These are phyloP conservation scores for Hypoxylon sp. DNA, from an alignment of 2,329 filamentous ascomycete species.

Conservation along the genomic window DNA sequence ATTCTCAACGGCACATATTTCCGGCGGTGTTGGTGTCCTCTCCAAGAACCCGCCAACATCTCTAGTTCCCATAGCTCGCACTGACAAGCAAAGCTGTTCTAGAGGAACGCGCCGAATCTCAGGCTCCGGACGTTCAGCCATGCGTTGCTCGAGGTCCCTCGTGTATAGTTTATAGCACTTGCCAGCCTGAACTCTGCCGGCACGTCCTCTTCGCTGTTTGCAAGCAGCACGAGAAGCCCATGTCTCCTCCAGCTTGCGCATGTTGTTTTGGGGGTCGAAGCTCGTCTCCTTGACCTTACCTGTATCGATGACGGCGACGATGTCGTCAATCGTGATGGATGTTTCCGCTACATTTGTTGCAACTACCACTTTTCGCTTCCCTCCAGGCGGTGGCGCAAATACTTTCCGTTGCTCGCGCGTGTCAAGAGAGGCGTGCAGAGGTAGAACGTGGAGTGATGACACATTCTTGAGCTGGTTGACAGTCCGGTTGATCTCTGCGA, in stretches of 20 bases:
- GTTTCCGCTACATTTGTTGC: conserved; percentile 98
- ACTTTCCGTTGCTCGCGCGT: conserved; percentile 90
- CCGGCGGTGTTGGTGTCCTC: conserved; percentile 90
- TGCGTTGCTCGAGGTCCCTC: conserved; percentile 84
- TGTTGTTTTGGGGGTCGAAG: conserved; percentile 91
- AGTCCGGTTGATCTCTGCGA: conserved; percentile 89
- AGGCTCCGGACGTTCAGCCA: conserved; percentile 90
- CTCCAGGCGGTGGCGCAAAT: conserved; percentile 80
- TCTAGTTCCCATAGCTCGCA: conserved; percentile 92
- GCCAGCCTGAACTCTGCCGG: conserved; percentile 91
- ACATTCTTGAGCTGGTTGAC: conserved; percentile 77
- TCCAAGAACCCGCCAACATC: conserved; percentile 87
- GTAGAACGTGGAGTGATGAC: conserved; percentile 79
- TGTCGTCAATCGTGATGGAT: conserved; percentile 97
- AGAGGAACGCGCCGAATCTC: conserved; percentile 94
- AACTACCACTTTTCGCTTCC: conserved; percentile 91
- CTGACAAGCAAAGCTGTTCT: conserved; percentile 93
- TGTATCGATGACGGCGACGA: conserved; percentile 95
- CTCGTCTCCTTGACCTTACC: conserved; percentile 97
- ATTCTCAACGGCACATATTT: conserved; percentile 85
- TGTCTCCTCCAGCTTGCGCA: conserved; percentile 93
- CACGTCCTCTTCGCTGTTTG: conserved; percentile 93
- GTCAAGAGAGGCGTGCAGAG: conserved; percentile 91
- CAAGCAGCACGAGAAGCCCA: conserved; percentile 96
- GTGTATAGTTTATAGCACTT: conserved; percentile 97